These are phyloP conservation scores for Aspergillus awamori DNA, from an alignment of 2,329 filamentous ascomycete species.

Conservation along the genomic window DNA sequence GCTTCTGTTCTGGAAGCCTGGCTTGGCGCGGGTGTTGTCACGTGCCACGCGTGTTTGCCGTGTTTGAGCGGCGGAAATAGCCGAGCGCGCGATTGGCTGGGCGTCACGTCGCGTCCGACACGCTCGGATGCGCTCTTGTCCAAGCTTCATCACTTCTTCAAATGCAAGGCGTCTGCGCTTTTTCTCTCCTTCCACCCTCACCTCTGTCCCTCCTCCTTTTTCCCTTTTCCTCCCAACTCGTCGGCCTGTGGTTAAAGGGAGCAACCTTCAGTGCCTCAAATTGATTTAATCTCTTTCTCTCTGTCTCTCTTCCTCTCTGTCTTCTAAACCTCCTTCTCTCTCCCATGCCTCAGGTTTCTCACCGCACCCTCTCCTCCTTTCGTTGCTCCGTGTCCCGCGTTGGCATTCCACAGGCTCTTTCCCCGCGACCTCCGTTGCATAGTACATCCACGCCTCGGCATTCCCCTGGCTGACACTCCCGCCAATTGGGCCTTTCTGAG, in stretches of 20 bases:
- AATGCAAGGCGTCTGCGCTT: conserved; percentile 38
- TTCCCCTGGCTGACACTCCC: conserved; percentile 39
- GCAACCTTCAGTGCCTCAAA: not conserved
- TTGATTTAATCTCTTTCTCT: not conserved
- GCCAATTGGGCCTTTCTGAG: conserved; percentile 21
- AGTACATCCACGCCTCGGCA: conserved; percentile 24
- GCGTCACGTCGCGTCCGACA: conserved; percentile 42
- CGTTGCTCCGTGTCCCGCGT: conserved; percentile 21
- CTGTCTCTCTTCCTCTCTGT: conserved; percentile 13
- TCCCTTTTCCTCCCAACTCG: conserved; percentile 23
- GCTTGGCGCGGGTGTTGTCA: conserved; percentile 25
- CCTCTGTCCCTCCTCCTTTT: conserved; percentile 13
- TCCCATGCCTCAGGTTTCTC: conserved; percentile 19
- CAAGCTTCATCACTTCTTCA: conserved; percentile 29
- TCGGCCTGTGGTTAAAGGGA: conserved; percentile 17
- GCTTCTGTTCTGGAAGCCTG: not conserved
- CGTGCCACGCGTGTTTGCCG: conserved; percentile 33
- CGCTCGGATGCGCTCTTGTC: conserved; percentile 29
- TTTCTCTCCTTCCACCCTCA: conserved; percentile 18
- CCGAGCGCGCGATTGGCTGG: conserved; percentile 38
- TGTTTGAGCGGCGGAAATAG: conserved; percentile 26
- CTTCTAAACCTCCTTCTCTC: conserved; percentile 13
- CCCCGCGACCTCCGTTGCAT: conserved; percentile 32
- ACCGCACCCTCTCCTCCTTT: conserved; percentile 21
- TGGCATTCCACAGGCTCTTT: conserved; percentile 33